A percentile compares a stretch with the other conserved stretches of the same genome.
Evolutionary conservation across 2,329 filamentous ascomycete species (phyloP).

Genomic region (Fusarium sulawesiense): DNA sequence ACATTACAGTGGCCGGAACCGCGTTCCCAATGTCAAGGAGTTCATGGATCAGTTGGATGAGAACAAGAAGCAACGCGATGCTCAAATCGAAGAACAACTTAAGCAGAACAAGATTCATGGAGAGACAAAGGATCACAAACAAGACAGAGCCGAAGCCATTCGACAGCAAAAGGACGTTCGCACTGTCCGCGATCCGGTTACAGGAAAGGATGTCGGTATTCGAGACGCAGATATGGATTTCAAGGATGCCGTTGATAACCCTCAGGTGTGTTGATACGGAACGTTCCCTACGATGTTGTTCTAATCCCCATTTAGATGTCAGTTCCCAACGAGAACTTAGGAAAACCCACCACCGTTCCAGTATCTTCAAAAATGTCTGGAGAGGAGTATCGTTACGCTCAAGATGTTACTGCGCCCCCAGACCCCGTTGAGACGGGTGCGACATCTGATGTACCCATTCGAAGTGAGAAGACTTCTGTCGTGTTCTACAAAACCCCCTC

Average conservation of each 20-base stretch:
- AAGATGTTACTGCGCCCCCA: slow-evolving; percentile 91
- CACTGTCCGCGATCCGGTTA: slow-evolving; percentile 86
- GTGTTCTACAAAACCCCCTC: slow-evolving; percentile 95
- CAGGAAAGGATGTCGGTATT: slow-evolving; percentile 86
- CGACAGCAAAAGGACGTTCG: slow-evolving; percentile 67
- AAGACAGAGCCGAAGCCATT: slow-evolving; percentile 46
- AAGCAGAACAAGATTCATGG: slow-evolving; percentile 52
- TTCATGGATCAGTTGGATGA: slow-evolving; percentile 83
- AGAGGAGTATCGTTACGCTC: slow-evolving; percentile 83
- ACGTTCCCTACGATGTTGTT: accelerated
- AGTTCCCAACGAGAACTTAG: slow-evolving; percentile 89
- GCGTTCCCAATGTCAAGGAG: slow-evolving; percentile 87
- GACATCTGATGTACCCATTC: slow-evolving; percentile 94
- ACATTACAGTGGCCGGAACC: slow-evolving; percentile 85
- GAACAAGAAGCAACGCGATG: slow-evolving; percentile 82
- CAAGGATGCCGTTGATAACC: slow-evolving; percentile 77
- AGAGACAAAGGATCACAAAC: slow-evolving; percentile 58
- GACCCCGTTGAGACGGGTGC: slow-evolving; percentile 84
- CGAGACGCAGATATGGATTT: slow-evolving; percentile 80
- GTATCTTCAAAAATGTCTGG: slow-evolving; percentile 77
- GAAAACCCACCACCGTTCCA: slow-evolving; percentile 77
- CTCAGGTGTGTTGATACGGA: slow-evolving; percentile 62
- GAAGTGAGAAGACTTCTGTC: slow-evolving; percentile 96
- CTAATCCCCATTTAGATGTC: slow-evolving; percentile 62
- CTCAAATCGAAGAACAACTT: slow-evolving; percentile 71